Evolutionary conservation across 345 rosid species (phyloP), one percentile per base, ranked within the genome.

Genomic region (Citrus sp.): DNA sequence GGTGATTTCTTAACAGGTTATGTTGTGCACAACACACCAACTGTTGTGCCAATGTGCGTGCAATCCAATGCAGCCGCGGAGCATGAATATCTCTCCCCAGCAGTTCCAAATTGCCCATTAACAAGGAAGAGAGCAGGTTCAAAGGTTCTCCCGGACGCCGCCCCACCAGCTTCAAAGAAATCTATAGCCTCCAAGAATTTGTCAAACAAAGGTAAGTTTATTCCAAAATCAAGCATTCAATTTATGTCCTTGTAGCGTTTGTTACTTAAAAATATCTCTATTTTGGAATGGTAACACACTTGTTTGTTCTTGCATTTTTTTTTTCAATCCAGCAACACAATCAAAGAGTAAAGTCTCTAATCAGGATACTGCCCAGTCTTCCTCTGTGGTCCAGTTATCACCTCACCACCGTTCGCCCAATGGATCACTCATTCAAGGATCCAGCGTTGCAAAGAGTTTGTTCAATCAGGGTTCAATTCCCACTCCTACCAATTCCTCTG

Each of bases 401-500:
- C 25, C 80, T 3, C 64, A 75, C 21, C 67, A 74, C 54, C n/a
- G 62, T 9, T 67, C 77, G 32, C 61, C 74, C 51, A 34, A 34
- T 5, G 35, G 35, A 34, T 62, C 81, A 1, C 35, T 81, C 10
- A 75, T 72, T 70, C 83, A 85, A 16, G 86, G 81, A 60, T 88
- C 94, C 12, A 80, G 83, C 27, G 89, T 91, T 63, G 97, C 90
- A 6, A 92, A 94, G 89, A 85, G 92, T 82, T 86, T 94, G 86
- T 92, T 92, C 81, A 83, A 85, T 81, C 89, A 85, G 82, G 76
- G 81, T 67, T 63, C 55, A 67, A 13, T 73, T 3, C 80, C 87
- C 27, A 67, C 87, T 80, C 87, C 89, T n/a, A 30, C 80, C 67
- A 84, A 74, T 78, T 86, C 95, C 12, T 75, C 92, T 27, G 85